Evolutionary conservation across 2,329 filamentous ascomycete genomes (phyloP).

Genomic region (Parafenestella ontariensis): DNA sequence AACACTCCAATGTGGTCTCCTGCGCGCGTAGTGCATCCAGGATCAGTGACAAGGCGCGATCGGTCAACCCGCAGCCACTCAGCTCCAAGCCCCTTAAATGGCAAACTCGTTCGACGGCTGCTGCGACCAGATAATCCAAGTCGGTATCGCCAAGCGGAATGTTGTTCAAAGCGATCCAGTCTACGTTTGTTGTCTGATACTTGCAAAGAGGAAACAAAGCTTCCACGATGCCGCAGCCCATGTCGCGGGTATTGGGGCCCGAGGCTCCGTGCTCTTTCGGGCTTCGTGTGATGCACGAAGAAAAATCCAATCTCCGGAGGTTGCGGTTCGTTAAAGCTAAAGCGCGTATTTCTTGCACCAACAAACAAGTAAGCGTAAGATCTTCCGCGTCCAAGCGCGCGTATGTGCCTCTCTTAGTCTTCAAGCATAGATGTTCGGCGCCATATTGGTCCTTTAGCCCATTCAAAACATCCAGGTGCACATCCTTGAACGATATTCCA

Average conservation of each 20-base stretch:
- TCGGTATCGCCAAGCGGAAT: constrained; percentile 75
- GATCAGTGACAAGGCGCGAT: constrained; percentile 66
- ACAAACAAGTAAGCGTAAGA: constrained; percentile 62
- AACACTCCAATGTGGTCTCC: constrained; percentile 69
- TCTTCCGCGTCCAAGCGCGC: constrained; percentile 61
- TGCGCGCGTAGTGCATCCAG: constrained; percentile 70
- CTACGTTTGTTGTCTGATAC: constrained; percentile 71
- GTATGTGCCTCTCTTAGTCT: constrained; percentile 64
- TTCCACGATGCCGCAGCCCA: constrained; percentile 73
- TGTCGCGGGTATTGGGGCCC: constrained; percentile 60
- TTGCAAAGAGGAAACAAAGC: constrained; percentile 73
- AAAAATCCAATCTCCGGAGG: constrained; percentile 70
- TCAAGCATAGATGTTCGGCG: constrained; percentile 66
- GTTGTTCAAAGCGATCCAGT: constrained; percentile 73
- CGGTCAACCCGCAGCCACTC: constrained; percentile 67
- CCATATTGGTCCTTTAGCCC: constrained; percentile 66
- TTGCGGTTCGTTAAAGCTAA: constrained; percentile 70
- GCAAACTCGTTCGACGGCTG: constrained; percentile 69
- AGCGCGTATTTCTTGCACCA: constrained; percentile 73
- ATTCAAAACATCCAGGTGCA: constrained; percentile 70
- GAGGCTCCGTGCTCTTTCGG: constrained; percentile 54
- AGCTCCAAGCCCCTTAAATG: constrained; percentile 73
- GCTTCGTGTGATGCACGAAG: constrained; percentile 64
- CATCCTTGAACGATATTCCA: constrained; percentile 70
- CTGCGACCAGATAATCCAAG: constrained; percentile 70